These are phyloP conservation scores for Nymphaea colorata DNA, from an alignment of 164 flowering plant species.

Conservation along the genomic window DNA sequence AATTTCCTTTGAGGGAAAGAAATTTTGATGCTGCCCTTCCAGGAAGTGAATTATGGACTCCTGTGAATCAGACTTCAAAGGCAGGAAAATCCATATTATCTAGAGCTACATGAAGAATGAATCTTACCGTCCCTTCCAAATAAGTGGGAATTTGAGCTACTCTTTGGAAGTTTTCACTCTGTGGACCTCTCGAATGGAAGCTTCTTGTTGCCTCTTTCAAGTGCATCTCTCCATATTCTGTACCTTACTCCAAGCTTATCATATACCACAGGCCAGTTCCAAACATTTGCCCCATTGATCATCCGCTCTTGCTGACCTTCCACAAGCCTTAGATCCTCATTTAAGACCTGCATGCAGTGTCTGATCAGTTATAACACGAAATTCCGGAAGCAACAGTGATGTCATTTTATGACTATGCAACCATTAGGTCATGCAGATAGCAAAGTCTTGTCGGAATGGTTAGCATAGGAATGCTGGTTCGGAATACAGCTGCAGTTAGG, in stretches of 20 bases:
- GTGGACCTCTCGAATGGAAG: conserved; percentile 33
- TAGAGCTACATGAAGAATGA: background rate
- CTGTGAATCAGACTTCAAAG: background rate
- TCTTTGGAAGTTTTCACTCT: background rate
- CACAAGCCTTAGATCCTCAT: conserved; percentile 89
- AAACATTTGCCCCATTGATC: conserved; percentile 76
- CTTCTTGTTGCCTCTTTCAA: conserved; percentile 51
- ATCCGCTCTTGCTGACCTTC: conserved; percentile 91
- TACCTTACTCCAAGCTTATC: conserved; percentile 95
- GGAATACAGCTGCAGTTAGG: too few species aligned
- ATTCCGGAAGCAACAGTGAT: too few species aligned
- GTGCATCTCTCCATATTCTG: conserved; percentile 84
- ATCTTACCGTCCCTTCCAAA: background rate
- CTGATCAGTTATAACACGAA: background rate
- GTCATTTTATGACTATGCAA: too few species aligned
- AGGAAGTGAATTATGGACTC: background rate
- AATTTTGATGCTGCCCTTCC: background rate
- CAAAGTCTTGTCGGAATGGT: too few species aligned
- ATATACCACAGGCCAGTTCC: conserved; percentile 86
- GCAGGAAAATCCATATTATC: background rate
- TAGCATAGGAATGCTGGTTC: too few species aligned
- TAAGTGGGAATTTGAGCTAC: background rate
- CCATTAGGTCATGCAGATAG: too few species aligned
- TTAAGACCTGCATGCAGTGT: conserved; percentile 48
- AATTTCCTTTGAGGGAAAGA: background rate